Evolutionary conservation across 768 basidiomycete genomes (phyloP).

Genomic region (Kwoniella newhampshirensis): DNA sequence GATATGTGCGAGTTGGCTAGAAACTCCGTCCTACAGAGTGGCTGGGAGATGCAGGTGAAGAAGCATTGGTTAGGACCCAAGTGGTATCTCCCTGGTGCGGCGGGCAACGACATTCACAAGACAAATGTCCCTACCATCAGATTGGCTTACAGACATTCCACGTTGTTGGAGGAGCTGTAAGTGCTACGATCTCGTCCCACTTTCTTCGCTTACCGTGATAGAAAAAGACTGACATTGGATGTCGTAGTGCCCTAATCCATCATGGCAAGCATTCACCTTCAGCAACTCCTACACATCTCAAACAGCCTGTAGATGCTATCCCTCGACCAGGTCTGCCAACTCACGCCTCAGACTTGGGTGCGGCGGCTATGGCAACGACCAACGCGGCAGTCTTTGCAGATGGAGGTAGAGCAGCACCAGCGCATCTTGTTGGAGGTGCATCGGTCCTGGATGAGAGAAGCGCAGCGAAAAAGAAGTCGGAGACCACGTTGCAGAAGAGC

Average conservation of each 20-base stretch:
- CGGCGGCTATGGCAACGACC: constrained; percentile 43
- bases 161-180: constrained; percentile 75
- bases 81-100: constrained; percentile 90
- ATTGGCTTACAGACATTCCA: constrained; percentile 85
- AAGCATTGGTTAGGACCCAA: constrained; percentile 72
- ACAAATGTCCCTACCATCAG: constrained; percentile 96
- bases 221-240: constrained; percentile 1
- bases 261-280: constrained; percentile 38
- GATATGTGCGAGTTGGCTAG: constrained; percentile 91
- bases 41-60: constrained; percentile 98
- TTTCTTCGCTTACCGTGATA: neutral
- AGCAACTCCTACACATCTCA: constrained; percentile 38
- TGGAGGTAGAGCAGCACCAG: constrained; percentile 3
- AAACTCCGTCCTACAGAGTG: constrained; percentile 93
- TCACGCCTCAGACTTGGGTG: constrained; percentile 37
- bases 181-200: constrained; percentile 6
- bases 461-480: constrained; percentile 17
- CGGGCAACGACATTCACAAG: constrained; percentile 96
- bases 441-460: constrained; percentile 38
- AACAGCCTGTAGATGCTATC: constrained; percentile 2
- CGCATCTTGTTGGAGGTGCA: constrained; percentile 20
- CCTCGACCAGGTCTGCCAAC: constrained; percentile 23
- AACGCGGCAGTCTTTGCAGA: constrained; percentile 11
- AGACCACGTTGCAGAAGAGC: too few species aligned
- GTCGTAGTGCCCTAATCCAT: constrained; percentile 36